Conservation (phyloP, 2,329 filamentous ascomycete species). For the Ophiostoma angusticollis region DNA sequence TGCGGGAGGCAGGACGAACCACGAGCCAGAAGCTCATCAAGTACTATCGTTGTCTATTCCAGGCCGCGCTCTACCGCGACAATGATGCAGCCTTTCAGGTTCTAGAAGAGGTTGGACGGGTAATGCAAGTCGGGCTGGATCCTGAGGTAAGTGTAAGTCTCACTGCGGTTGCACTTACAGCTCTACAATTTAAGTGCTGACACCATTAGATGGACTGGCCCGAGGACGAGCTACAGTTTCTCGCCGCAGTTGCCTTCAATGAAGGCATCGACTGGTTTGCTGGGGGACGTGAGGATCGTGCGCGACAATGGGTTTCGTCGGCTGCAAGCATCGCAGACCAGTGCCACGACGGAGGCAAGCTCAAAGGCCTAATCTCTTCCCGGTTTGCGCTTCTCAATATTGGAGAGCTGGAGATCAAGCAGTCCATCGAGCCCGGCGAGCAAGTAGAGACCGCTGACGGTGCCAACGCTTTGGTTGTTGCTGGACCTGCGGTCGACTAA, state of each 20-base stretch:
- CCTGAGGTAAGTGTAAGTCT: not conserved
- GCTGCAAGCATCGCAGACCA: constrained; percentile 50
- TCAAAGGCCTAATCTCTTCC: constrained; percentile 31
- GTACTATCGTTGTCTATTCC: constrained; percentile 69
- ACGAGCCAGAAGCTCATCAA: constrained; percentile 51
- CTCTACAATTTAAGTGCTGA: constrained; percentile 11
- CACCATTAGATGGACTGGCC: constrained; percentile 44
- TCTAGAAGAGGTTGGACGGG: constrained; percentile 46
- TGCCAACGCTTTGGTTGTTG: too few species aligned
- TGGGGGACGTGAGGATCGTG: constrained; percentile 38
- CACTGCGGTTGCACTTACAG: not conserved
- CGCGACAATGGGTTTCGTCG: constrained; percentile 48
- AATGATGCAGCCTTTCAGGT: constrained; percentile 44
- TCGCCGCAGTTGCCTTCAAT: constrained; percentile 58
- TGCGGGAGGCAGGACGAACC: constrained; percentile 44
- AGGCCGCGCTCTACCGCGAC: constrained; percentile 46
- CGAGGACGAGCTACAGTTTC: constrained; percentile 58
- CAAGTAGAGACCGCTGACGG: not conserved
- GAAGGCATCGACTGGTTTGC: constrained; percentile 55
- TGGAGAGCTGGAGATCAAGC: constrained; percentile 10
- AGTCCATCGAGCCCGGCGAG: constrained; percentile 6
- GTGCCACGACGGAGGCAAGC: constrained; percentile 37
- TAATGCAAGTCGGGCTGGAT: constrained; percentile 29
- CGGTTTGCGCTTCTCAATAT: constrained; percentile 30
- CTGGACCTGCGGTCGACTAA: too few species aligned